Evolutionary conservation across 768 basidiomycete genomes (phyloP), one percentile per base, ranked within the genome.

Genomic region (Auriculariales sp.): DNA sequence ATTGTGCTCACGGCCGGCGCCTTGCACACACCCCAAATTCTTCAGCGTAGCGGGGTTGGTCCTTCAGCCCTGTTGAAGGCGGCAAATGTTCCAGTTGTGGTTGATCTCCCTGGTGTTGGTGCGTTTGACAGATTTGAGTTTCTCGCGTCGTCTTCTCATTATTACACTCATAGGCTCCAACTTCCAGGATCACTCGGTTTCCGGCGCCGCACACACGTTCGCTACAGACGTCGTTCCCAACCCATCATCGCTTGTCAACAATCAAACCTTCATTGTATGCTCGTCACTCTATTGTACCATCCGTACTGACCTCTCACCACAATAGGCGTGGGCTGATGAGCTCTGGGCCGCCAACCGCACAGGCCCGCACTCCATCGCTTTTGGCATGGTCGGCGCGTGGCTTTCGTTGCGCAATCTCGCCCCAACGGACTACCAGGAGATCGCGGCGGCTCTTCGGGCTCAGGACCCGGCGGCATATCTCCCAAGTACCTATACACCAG

Each of bases 11-110:
- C 39, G 17, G 5, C 39, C 15, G 39, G 39, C 6, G 22, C 27
- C 39, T 25, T 44, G 19, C 39, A 44, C 39, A 44, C 39, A 15
- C 39, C 39, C 22, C 39, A 44, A 25, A 44, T 44, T 25, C 22
- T 44, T 5, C 39, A 44, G 39, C 39, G 39, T 12, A 63, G 62
- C 25, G 74, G 74, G 15, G 60, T 77, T 42, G 74, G 73, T 22
- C 71, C 73, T 3, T 53, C 56, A 10, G 62, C 62, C 6, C 59
- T 68, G 30, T 57, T 74, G 5, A 52, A 60, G 19, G 52, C 51
- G 19, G 56, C 65, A 28, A 61, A 56, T 15, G 60, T 66, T 24
- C 45, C 48, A 3, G 56, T 66, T 2, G 52, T 65, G 11, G 57
- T 59, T 34, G 61, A 68, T 42, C 53, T 63, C 6, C 60, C 65